phyloP scores from a whole-genome alignment of 345 rosid genomes.

The Adansonia digitata region DNA sequence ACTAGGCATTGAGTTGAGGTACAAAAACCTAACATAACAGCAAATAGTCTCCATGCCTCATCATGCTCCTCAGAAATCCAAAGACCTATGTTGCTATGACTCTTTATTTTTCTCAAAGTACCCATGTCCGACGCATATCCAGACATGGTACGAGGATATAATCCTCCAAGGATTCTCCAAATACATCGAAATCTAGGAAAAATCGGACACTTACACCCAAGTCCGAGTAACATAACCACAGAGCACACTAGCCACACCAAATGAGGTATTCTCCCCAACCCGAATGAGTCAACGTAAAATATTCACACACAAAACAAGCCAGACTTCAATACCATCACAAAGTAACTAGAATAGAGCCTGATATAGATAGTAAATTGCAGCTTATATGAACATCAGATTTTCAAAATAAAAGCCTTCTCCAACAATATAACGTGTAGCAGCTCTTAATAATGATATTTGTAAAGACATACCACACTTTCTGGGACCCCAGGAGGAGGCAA shows the following conservation, averaged over 20 bases:
- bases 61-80: not conserved
- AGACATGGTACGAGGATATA: too few species aligned
- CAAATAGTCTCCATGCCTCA: not conserved
- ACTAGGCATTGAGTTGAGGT: not conserved
- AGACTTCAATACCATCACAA: not conserved
- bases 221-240: too few species aligned
- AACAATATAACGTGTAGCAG: not conserved
- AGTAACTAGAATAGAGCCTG: not conserved
- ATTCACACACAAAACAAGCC: not conserved
- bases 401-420: not conserved
- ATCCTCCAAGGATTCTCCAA: too few species aligned
- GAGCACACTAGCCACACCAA: not conserved
- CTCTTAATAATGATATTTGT: not conserved
- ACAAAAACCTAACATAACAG: not conserved
- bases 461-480: slow-evolving; percentile 84
- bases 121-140: too few species aligned
- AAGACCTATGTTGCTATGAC: too few species aligned
- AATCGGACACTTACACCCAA: too few species aligned
- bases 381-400: not conserved
- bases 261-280: not conserved
- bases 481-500: slow-evolving; percentile 92
- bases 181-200: too few species aligned
- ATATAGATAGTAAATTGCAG: not conserved
- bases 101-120: too few species aligned
- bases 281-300: too few species aligned